Conservation (phyloP, 208 protist genomes). For the Acanthamoeba castellanii region DNA sequence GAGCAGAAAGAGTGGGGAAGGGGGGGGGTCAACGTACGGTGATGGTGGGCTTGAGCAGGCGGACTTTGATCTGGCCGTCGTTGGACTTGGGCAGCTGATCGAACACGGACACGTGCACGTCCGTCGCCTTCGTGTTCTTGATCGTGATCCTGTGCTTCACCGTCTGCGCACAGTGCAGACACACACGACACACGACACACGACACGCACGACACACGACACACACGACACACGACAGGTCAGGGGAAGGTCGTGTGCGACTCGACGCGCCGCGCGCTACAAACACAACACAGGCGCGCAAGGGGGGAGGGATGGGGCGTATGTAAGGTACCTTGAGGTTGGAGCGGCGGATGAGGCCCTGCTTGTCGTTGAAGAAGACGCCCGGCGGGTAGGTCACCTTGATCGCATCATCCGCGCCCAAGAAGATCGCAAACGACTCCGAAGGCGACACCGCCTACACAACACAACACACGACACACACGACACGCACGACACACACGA, state of each 20-base stretch:
- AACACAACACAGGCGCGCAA: not conserved
- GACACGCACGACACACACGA: too few species aligned
- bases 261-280: not conserved
- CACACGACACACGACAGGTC: too few species aligned
- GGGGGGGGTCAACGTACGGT: not conserved
- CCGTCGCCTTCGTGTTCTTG: slow-evolving; percentile 20
- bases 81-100: slow-evolving; percentile 65
- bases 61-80: slow-evolving; percentile 33
- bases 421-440: slow-evolving; percentile 45
- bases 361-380: slow-evolving; percentile 39
- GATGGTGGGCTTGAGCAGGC: not conserved
- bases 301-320: not conserved
- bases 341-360: not conserved
- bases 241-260: not conserved
- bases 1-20: not conserved
- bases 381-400: slow-evolving; percentile 55
- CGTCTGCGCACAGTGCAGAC: not conserved
- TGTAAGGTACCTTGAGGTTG: not conserved
- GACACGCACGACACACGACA: too few species aligned
- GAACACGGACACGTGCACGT: slow-evolving; percentile 6
- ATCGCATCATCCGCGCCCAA: slow-evolving; percentile 14
- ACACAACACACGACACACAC: not conserved
- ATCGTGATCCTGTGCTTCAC: slow-evolving; percentile 37
- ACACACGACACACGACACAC: too few species aligned
- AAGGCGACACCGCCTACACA: not conserved